Conservation (phyloP, 2,329 filamentous ascomycete species). For the Trichoderma lentiforme region DNA sequence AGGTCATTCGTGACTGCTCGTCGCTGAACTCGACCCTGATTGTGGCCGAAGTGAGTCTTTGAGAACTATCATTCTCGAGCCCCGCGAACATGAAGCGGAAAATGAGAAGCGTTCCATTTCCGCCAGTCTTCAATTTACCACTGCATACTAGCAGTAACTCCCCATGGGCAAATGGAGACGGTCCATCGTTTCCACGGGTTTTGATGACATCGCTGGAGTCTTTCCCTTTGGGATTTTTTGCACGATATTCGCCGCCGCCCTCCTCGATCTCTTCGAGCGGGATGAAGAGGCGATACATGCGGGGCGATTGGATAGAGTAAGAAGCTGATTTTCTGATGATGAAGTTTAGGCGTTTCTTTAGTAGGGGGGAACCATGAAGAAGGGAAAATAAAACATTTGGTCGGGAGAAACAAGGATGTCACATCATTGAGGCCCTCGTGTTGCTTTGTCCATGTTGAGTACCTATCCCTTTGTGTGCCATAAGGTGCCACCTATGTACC, state of each 20-base stretch:
- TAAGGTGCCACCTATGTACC: too few species aligned
- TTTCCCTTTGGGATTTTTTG: neutral
- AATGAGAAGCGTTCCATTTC: neutral
- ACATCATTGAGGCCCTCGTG: too few species aligned
- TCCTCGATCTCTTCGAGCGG: neutral
- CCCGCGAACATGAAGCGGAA: neutral
- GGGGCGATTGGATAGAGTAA: neutral
- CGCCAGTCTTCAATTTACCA: neutral
- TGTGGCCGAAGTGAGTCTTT: neutral
- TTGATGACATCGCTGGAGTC: neutral
- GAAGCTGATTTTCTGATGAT: too few species aligned
- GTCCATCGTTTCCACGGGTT: neutral
- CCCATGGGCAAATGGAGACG: neutral
- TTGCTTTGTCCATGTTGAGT: too few species aligned
- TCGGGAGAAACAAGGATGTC: too few species aligned
- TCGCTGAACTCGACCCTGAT: neutral
- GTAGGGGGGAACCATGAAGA: too few species aligned
- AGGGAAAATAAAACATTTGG: too few species aligned
- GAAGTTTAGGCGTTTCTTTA: too few species aligned
- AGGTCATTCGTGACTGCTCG: neutral
- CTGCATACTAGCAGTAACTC: neutral
- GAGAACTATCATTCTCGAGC: neutral
- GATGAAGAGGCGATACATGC: neutral
- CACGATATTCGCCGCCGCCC: neutral
- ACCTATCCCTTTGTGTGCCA: too few species aligned